Evolutionary conservation across 2,329 filamentous ascomycete genomes (phyloP).

Genomic region (Fusarium sp.): DNA sequence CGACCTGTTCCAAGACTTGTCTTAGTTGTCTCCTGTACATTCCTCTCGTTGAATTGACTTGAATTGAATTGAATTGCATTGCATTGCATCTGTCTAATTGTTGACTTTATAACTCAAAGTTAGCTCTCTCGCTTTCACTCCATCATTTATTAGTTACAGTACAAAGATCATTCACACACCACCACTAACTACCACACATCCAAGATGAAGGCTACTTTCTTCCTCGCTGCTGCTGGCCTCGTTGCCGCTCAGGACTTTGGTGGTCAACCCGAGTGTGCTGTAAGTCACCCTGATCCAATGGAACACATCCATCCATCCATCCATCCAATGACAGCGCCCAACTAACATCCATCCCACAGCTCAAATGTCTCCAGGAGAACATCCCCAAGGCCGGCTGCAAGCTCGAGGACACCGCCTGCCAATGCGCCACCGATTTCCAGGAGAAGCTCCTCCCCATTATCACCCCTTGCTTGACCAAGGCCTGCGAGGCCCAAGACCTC

Average conservation of each 20-base stretch:
- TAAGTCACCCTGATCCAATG: constrained; percentile 41
- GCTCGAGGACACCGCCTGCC: constrained; percentile 49
- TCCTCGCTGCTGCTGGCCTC: constrained; percentile 47
- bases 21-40: not conserved
- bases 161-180: not conserved
- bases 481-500: constrained; percentile 47
- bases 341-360: constrained; percentile 28
- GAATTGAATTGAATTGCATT: not conserved
- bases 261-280: constrained; percentile 51
- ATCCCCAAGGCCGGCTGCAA: constrained; percentile 49
- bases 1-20: not conserved
- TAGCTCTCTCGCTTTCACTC: constrained; percentile 8
- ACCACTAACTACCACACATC: not conserved
- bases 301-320: too few species aligned
- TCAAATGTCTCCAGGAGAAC: constrained; percentile 47
- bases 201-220: constrained; percentile 53
- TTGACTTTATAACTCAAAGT: not conserved
- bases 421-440: constrained; percentile 49
- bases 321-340: not conserved
- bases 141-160: constrained; percentile 4
- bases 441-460: constrained; percentile 42
- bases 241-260: constrained; percentile 50
- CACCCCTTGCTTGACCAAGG: constrained; percentile 44
- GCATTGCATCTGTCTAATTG: not conserved
- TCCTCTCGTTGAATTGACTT: not conserved